Conservation (phyloP, 192 early-diverging fungal genomes). For the Coemansia interrupta region DNA sequence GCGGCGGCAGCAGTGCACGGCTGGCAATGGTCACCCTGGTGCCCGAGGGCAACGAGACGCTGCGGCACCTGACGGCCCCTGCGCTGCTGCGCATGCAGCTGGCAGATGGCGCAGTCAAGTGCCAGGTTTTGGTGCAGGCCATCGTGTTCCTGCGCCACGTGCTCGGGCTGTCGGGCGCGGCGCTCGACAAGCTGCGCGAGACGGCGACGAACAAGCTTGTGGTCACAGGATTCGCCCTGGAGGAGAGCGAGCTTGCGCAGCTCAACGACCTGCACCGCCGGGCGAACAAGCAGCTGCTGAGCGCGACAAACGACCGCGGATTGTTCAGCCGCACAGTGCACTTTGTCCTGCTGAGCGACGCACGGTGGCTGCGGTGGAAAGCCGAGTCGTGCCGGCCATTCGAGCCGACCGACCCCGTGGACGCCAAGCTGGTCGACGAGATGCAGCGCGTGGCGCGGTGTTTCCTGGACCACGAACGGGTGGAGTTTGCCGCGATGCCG, state of each 20-base stretch:
- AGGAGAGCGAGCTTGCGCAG: constrained; percentile 32
- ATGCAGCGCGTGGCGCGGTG: constrained; percentile 23
- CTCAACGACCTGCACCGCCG: constrained; percentile 44
- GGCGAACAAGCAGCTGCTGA: constrained; percentile 53
- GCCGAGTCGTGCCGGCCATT: constrained; percentile 70
- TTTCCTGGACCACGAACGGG: constrained; percentile 19
- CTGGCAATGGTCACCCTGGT: constrained; percentile 12
- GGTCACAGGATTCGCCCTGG: constrained; percentile 6
- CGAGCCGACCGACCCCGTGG: constrained; percentile 54
- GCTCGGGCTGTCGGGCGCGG: constrained; percentile 52
- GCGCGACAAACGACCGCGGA: constrained; percentile 57
- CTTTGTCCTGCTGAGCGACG: constrained; percentile 68
- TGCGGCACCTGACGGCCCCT: constrained; percentile 35
- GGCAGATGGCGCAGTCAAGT: constrained; percentile 75
- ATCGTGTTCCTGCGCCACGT: constrained; percentile 84
- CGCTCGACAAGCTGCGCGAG: constrained; percentile 48
- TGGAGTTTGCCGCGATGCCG: neutral
- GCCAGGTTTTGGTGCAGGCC: constrained; percentile 81
- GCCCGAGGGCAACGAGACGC: constrained; percentile 20
- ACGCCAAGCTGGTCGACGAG: constrained; percentile 44
- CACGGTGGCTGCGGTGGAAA: constrained; percentile 83
- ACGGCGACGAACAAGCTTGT: constrained; percentile 60
- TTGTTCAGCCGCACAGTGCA: constrained; percentile 64
- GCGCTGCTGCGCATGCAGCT: constrained; percentile 58
- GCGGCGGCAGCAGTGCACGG: neutral